Conservation (phyloP, 1,139 yeast genomes). For the Starmera stellimalicola region DNA sequence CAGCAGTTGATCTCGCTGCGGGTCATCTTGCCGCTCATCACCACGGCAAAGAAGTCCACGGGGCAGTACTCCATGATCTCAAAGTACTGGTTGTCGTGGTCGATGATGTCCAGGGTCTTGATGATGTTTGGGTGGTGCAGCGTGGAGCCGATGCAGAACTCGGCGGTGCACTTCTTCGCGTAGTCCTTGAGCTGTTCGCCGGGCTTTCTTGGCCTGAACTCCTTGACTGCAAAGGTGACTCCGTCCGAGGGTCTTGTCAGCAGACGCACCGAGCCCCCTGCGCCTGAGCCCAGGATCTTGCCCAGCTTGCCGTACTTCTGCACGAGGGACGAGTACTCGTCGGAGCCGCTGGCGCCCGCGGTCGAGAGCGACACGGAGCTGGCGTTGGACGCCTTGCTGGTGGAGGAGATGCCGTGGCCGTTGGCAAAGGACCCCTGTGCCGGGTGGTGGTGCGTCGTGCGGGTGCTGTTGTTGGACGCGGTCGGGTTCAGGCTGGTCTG, state of each 20-base stretch:
- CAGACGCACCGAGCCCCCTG: constrained; percentile 92
- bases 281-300: constrained; percentile 89
- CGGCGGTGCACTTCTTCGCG: constrained; percentile 92
- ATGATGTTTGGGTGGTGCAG: constrained; percentile 89
- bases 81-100: constrained; percentile 77
- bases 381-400: constrained; percentile 15
- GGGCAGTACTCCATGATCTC: constrained; percentile 99
- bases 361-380: constrained; percentile 18
- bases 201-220: constrained; percentile 77
- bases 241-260: constrained; percentile 74
- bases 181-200: constrained; percentile 86
- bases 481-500: neutral
- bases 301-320: constrained; percentile 88
- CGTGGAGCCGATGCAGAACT: constrained; percentile 94
- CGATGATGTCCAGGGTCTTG: constrained; percentile 85
- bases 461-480: no score
- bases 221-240: constrained; percentile 91
- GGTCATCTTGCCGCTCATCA: constrained; percentile 93
- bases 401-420: constrained; percentile 1
- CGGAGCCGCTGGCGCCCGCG: constrained; percentile 29
- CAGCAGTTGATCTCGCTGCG: constrained; percentile 82
- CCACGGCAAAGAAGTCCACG: constrained; percentile 91
- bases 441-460: no score
- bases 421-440: no score
- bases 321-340: constrained; percentile 56